Conservation (phyloP, 257 asterid species). For the Capsicum baccatum region DNA sequence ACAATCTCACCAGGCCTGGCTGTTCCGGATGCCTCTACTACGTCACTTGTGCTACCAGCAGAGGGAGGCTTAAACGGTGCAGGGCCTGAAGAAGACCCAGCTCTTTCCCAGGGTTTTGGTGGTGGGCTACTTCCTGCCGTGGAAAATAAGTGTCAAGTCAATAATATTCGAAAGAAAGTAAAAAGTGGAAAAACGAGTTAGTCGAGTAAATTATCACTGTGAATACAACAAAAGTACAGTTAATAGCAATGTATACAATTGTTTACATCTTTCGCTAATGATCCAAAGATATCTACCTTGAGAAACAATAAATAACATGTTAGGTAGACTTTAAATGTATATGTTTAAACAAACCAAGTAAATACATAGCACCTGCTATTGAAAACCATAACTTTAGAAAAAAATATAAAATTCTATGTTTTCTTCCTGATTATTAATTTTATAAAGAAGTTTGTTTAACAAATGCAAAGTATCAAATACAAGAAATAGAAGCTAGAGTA, state of each 20-base stretch:
- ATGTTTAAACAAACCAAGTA: not conserved
- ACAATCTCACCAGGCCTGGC: conserved; percentile 93
- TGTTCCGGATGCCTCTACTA: conserved; percentile 93
- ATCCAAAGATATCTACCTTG: conserved; percentile 7
- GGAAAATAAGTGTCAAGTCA: conserved; percentile 18
- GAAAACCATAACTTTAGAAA: not conserved
- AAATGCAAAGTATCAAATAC: not conserved
- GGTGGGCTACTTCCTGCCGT: conserved; percentile 65
- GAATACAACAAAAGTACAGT: not conserved
- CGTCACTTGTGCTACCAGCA: conserved; percentile 82
- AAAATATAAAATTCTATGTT: not conserved
- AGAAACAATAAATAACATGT: conserved; percentile 4
- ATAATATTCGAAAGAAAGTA: not conserved
- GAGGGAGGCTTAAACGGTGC: conserved; percentile 90
- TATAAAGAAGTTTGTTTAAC: not conserved
- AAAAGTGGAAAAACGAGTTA: not conserved
- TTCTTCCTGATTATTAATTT: not conserved
- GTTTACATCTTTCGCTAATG: not conserved
- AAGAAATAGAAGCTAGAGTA: not conserved
- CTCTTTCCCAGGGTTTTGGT: conserved; percentile 94
- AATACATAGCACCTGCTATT: not conserved
- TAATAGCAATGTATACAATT: not conserved
- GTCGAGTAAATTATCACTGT: not conserved
- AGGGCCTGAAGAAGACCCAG: conserved; percentile 79
- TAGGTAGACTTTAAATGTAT: not conserved